Conservation (phyloP, 2,329 filamentous ascomycete species). For the Truncatella angustata region DNA sequence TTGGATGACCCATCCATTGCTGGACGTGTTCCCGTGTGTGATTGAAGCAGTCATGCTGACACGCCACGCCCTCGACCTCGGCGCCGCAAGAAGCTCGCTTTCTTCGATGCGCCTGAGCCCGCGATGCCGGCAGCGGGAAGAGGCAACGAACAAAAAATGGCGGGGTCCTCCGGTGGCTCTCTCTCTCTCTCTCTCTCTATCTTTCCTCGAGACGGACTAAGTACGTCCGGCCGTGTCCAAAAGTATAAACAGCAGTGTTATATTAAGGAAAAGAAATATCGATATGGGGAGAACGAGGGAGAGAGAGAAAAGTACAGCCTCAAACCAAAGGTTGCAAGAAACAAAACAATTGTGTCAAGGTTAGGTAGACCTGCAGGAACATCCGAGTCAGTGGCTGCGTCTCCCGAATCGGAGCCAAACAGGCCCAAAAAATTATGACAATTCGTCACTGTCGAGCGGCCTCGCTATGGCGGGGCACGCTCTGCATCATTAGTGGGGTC, state of each 20-base stretch:
- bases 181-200: too few species aligned
- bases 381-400: neutral
- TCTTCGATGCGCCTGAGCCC: neutral
- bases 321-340: neutral
- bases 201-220: too few species aligned
- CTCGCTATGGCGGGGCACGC: neutral
- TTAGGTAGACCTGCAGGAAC: constrained; percentile 1
- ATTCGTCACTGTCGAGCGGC: neutral
- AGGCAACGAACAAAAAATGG: neutral
- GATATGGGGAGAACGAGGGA: neutral
- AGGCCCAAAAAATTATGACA: constrained; percentile 8
- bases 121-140: neutral
- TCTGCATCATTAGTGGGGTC: constrained; percentile 7
- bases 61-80: neutral
- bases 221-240: too few species aligned
- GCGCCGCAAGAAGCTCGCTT: neutral
- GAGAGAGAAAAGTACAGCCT: neutral
- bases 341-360: neutral
- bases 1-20: constrained; percentile 76
- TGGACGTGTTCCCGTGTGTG: constrained; percentile 27
- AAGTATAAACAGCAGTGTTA: neutral
- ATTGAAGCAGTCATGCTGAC: constrained; percentile 14
- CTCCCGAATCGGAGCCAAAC: constrained; percentile 5
- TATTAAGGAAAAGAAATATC: neutral
- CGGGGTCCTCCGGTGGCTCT: too few species aligned